Conservation (phyloP, 441 rosid species). For the Gossypium schwendimanii region DNA sequence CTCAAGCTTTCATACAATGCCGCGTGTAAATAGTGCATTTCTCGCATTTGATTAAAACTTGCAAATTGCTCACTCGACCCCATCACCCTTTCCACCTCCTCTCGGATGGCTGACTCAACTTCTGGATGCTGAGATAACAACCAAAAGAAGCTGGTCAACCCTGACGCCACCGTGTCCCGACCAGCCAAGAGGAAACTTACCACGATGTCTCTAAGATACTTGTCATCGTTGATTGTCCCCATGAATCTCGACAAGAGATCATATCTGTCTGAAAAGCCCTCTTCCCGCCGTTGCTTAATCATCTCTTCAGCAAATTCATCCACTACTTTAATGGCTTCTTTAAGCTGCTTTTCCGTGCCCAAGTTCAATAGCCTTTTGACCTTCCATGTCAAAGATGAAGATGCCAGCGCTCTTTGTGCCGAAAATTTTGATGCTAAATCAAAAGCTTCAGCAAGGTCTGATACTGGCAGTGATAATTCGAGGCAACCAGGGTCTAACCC, state of each 20-base stretch:
- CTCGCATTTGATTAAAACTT: constrained; percentile 28
- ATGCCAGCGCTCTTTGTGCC: constrained; percentile 47
- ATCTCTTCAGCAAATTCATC: constrained; percentile 34
- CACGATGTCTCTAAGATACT: constrained; percentile 44
- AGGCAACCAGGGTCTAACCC: constrained; percentile 57
- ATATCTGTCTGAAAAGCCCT: constrained; percentile 25
- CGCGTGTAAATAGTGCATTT: constrained; percentile 50
- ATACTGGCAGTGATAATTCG: constrained; percentile 32
- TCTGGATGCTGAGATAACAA: constrained; percentile 33
- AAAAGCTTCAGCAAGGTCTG: constrained; percentile 44
- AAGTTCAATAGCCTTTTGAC: constrained; percentile 37
- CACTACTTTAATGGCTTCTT: constrained; percentile 34
- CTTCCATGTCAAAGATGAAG: constrained; percentile 56
- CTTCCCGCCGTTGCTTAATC: constrained; percentile 29
- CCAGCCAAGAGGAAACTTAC: constrained; percentile 57
- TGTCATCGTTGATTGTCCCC: constrained; percentile 40
- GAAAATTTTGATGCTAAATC: constrained; percentile 50
- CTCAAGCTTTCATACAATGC: constrained; percentile 48
- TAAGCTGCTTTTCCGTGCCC: constrained; percentile 45
- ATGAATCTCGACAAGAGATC: constrained; percentile 58
- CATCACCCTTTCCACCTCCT: constrained; percentile 39
- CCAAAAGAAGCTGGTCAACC: constrained; percentile 51
- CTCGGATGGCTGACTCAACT: constrained; percentile 37
- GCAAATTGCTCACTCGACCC: constrained; percentile 16
- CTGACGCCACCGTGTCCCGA: constrained; percentile 58